Base-by-base conservation (phyloP, 108 stramenopile genomes). In the Schizochytrium sp. region DNA sequence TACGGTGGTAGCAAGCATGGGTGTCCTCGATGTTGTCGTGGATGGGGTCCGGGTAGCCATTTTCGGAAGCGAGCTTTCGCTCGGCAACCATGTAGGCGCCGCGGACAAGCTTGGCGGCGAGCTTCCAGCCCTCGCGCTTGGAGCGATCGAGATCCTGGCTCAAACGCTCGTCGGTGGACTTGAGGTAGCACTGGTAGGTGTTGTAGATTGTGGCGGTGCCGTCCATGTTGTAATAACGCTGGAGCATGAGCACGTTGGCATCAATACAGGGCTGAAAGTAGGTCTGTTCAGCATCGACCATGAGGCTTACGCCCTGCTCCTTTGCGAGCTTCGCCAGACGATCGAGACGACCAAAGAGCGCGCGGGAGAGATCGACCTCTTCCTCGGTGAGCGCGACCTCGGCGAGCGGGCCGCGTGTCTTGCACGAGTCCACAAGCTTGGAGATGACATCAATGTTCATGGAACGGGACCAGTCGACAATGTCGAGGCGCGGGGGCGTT, bases 221-320 rank as follows among this genome's bases (percentile, higher is more conserved):
- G n/a, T 87, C 41, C 5, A 4, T 90, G 87, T 97, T 97, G 95
- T 91, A 95, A 58, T 91, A 88, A 47, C 93, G 93, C 91, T 97
- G 95, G 18, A 98, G 92, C 53, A 94, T 92, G 16, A 95, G 44
- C 18, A 95, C 95, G 58, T 96, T 87, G 76, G 94, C 91, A 91
- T 99, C 99, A 90, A 99, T 99, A 45, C 98, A 97, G 0, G 99
- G 98, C 93, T 99, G 99, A 87, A 96, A 96, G 90, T 95, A 95
- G 5, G 87, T 91, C 88, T 98, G 98, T 90, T 99, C 99, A 2
- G 99, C 99, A 90, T 99, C 99, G 88, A 99, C 94, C 95, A 99
- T 92, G 21, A 99, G 92, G 25, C 96, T 95, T 8, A 96, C 93
- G 53, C 90, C 60, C 63, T 88, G 83, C 10, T 89, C 58, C 14